phyloP scores from a whole-genome alignment of 1,284 basidiomycete species.

The Boletellus deceptivus region DNA sequence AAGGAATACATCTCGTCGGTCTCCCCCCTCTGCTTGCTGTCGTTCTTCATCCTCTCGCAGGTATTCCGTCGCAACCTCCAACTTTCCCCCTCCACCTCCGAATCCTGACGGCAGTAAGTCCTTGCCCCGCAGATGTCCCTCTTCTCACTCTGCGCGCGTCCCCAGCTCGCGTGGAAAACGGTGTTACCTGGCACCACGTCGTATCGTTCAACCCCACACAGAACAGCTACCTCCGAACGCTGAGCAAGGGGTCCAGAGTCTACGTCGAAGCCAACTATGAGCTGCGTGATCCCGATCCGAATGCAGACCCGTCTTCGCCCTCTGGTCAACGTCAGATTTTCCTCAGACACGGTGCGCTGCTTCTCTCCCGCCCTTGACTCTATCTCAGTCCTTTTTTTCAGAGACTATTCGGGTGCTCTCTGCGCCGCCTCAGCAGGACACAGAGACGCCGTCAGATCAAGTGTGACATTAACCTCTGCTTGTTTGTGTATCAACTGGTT shows the following conservation, averaged over 20 bases:
- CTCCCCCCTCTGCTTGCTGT: neutral
- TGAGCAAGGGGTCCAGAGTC: slow-evolving; percentile 69
- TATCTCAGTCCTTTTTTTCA: slow-evolving; percentile 14
- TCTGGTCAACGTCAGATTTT: slow-evolving; percentile 77
- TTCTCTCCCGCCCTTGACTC: slow-evolving; percentile 4
- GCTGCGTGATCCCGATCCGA: slow-evolving; percentile 63
- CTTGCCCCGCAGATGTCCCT: neutral
- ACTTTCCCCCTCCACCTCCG: slow-evolving; percentile 54
- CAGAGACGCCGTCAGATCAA: slow-evolving; percentile 26
- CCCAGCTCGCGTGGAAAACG: slow-evolving; percentile 51
- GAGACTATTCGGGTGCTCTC: slow-evolving; percentile 29
- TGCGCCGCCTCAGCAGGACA: slow-evolving; percentile 25
- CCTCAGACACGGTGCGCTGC: slow-evolving; percentile 63
- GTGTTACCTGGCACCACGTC: slow-evolving; percentile 72
- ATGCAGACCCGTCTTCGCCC: slow-evolving; percentile 59
- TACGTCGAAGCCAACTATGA: slow-evolving; percentile 77
- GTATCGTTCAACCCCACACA: slow-evolving; percentile 61
- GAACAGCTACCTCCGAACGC: slow-evolving; percentile 59
- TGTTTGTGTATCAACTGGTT: slow-evolving; percentile 1
- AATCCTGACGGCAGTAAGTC: slow-evolving; percentile 61
- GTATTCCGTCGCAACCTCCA: slow-evolving; percentile 68
- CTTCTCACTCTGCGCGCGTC: slow-evolving; percentile 1
- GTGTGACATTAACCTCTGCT: slow-evolving; percentile 7
- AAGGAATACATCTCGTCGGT: slow-evolving; percentile 75
- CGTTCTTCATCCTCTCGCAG: slow-evolving; percentile 34